Conservation (phyloP, 495 filamentous ascomycete genomes). For the Apiosordaria backusii region DNA sequence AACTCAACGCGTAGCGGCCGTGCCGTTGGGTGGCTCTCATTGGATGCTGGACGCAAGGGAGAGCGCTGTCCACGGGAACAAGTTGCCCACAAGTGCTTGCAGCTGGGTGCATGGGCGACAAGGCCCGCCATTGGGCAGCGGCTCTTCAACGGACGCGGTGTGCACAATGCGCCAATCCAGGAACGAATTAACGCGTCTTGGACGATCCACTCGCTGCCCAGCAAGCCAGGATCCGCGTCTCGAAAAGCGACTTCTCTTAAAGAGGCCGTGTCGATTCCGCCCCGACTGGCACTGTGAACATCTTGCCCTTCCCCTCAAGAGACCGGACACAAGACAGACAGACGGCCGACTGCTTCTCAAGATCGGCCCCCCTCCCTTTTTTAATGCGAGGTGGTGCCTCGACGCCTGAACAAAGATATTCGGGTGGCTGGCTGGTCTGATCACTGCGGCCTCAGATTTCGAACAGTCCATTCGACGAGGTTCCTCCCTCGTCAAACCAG, state of each 20-base stretch:
- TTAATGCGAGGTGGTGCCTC: neutral
- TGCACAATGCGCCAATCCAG: neutral
- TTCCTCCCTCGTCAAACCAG: neutral
- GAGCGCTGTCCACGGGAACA: neutral
- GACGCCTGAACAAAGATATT: neutral
- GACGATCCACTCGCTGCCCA: neutral
- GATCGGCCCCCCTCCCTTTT: neutral
- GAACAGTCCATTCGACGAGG: neutral
- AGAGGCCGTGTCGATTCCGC: constrained; percentile 8
- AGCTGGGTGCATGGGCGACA: neutral
- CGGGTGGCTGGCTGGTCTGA: neutral
- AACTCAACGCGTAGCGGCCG: constrained; percentile 29
- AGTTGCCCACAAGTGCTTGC: neutral
- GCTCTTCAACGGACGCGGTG: neutral
- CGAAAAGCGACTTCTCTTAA: constrained; percentile 6
- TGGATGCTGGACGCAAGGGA: neutral
- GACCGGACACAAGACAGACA: neutral
- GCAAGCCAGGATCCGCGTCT: neutral
- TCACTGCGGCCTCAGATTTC: neutral
- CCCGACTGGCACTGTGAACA: neutral
- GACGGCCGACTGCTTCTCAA: neutral
- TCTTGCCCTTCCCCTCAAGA: too few species aligned
- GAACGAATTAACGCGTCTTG: constrained; percentile 12
- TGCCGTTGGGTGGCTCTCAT: neutral
- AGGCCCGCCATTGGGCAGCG: neutral